These are phyloP conservation scores for Hyparrhenia diplandra DNA, from an alignment of 176 grass and related monocot genomes.

Conservation along the genomic window DNA sequence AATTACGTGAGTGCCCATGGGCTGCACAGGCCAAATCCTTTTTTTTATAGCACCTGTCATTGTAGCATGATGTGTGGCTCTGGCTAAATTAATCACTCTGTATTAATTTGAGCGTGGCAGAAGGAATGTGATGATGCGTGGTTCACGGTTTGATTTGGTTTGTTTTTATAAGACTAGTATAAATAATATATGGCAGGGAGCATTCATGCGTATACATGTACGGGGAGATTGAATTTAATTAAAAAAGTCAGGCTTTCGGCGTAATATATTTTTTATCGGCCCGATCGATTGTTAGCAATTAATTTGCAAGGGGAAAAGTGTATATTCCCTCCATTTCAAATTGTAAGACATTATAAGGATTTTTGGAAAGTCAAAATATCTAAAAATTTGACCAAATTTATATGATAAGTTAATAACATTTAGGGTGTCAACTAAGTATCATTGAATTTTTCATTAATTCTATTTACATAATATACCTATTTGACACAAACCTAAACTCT, in stretches of 20 bases:
- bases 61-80: conserved; percentile 15
- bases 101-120: conserved; percentile 13
- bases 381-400: no score
- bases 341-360: no score
- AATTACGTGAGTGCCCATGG: conserved; percentile 33
- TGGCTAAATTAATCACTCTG: conserved; percentile 10
- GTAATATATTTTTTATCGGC: background rate
- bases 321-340: no score
- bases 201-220: background rate
- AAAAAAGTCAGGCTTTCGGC: background rate
- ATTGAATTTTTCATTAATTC: no score
- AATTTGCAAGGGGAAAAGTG: no score
- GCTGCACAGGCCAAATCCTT: background rate
- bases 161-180: no score
- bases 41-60: conserved; percentile 29
- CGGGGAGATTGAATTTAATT: background rate
- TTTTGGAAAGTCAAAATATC: no score
- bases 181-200: background rate
- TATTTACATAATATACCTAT: no score
- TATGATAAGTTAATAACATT: no score
- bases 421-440: no score
- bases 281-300: background rate
- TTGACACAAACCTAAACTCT: no score
- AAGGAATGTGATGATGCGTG: background rate
- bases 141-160: no score